Evolutionary conservation across 106 monocot species (phyloP), one percentile per base, ranked within the genome.

Genomic region (Gastrodia elata): DNA sequence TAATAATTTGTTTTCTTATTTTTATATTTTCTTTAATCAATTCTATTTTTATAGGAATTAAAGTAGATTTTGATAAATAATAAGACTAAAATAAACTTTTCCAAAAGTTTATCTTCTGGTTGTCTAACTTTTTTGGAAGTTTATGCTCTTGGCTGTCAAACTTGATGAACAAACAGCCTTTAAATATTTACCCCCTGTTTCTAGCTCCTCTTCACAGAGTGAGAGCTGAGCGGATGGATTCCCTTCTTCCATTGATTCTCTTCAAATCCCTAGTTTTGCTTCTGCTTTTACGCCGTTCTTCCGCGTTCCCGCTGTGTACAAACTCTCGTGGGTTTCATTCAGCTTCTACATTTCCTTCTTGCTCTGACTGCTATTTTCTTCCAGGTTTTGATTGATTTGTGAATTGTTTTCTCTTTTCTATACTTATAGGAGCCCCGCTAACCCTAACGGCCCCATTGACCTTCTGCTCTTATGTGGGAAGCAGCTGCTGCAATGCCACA

Each of bases 391-490:
- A 36, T 28, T 70, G 32, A 20, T 70, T 72, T 72, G 22, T 33
- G 41, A 34, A 30, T 11, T 41, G 28, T 64, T 40, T 18, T 39
- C 28, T 70, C 1, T 10, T 70, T 57, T 33, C n/a, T 55, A 20
- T 67, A 11, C 70, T 49, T 35, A 27, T 38, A 93, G 93, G 80
- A 72, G 90, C 93, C 22, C 98, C 93, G 9, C 64, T 84, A 42
- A 77, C 39, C 3, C 74, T 81, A 36, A 93, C 85, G 74, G 49
- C 75, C 0, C 84, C 93, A n/a, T 67, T 98, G 68, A 30, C 68
- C 18, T 98, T 98, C 80, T 98, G 98, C 61, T 35, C 75, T 34
- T 91, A 91, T 83, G 80, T 70, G 48, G 87, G 87, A 35, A 91
- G 86, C 74, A 80, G 80, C 75, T 98, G 93, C 83, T 98, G 98